phyloP scores from a whole-genome alignment of 176 grass and related monocot species.

The Echinochloa phyllopogon region DNA sequence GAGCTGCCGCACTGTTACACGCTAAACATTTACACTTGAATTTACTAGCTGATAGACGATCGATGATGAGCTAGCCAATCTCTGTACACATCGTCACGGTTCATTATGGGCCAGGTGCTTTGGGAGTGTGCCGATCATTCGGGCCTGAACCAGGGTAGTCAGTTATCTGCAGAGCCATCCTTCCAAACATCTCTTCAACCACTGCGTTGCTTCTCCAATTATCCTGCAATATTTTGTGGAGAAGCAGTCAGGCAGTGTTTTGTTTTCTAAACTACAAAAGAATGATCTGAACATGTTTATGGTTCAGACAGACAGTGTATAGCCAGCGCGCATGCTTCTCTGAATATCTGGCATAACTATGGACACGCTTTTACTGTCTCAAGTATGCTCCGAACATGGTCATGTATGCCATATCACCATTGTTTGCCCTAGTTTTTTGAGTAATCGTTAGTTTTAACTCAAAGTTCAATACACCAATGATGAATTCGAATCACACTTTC shows the following conservation, averaged over 20 bases:
- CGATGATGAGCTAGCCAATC: background rate
- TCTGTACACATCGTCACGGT: conserved; percentile 11
- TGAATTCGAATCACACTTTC: background rate
- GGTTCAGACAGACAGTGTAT: background rate
- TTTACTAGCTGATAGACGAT: conserved; percentile 18
- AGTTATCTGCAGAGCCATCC: conserved; percentile 55
- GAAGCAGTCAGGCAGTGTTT: background rate
- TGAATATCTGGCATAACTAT: background rate
- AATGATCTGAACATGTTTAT: background rate
- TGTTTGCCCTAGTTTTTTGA: background rate
- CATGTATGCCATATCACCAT: background rate
- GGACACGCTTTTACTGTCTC: background rate
- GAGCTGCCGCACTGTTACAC: background rate
- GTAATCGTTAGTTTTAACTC: background rate
- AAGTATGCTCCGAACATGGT: background rate
- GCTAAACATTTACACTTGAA: conserved; percentile 45
- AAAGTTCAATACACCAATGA: background rate
- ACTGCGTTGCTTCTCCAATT: conserved; percentile 9
- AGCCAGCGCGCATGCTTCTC: background rate
- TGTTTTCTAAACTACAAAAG: background rate
- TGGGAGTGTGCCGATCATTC: conserved; percentile 68
- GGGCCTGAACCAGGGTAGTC: conserved; percentile 65
- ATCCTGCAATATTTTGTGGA: conserved; percentile 23
- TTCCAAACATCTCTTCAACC: conserved; percentile 51
- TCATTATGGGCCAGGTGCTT: conserved; percentile 55